Conservation (phyloP, 2,329 filamentous ascomycete species). For the Monosporascus sp. region DNA sequence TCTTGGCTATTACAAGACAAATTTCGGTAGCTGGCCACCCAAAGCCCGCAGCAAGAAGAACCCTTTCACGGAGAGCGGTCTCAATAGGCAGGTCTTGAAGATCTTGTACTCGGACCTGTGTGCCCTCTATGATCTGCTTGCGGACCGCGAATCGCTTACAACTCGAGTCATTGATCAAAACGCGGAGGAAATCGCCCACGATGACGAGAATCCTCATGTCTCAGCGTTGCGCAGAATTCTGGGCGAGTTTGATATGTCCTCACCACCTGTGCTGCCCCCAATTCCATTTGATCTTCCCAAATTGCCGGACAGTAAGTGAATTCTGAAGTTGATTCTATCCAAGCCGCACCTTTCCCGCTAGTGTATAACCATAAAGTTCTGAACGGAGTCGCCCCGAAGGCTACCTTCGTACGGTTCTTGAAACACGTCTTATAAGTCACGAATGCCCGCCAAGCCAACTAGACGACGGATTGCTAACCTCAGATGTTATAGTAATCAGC, state of each 20-base stretch:
- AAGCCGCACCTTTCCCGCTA: too few species aligned
- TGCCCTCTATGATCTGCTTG: constrained; percentile 80
- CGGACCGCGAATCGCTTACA: constrained; percentile 73
- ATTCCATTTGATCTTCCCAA: constrained; percentile 85
- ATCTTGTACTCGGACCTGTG: constrained; percentile 83
- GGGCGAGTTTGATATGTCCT: constrained; percentile 82
- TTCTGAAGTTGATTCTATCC: too few species aligned
- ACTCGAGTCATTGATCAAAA: constrained; percentile 70
- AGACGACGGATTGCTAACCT: too few species aligned
- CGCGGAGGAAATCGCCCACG: constrained; percentile 48
- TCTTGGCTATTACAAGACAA: constrained; percentile 58
- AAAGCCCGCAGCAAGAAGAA: constrained; percentile 92
- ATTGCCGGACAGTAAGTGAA: constrained; percentile 50
- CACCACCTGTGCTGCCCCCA: constrained; percentile 83
- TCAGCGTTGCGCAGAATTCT: constrained; percentile 74
- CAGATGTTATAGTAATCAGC: constrained; percentile 39
- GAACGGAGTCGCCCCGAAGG: too few species aligned
- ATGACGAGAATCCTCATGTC: constrained; percentile 53
- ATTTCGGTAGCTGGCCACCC: constrained; percentile 74
- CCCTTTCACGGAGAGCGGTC: constrained; percentile 74
- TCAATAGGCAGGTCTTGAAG: constrained; percentile 78
- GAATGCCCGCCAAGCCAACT: too few species aligned
- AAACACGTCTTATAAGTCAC: too few species aligned
- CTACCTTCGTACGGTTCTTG: too few species aligned
- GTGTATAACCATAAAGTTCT: too few species aligned